These are phyloP conservation scores for Typha latifolia DNA, from an alignment of 176 grass and related monocot genomes.

Conservation along the genomic window DNA sequence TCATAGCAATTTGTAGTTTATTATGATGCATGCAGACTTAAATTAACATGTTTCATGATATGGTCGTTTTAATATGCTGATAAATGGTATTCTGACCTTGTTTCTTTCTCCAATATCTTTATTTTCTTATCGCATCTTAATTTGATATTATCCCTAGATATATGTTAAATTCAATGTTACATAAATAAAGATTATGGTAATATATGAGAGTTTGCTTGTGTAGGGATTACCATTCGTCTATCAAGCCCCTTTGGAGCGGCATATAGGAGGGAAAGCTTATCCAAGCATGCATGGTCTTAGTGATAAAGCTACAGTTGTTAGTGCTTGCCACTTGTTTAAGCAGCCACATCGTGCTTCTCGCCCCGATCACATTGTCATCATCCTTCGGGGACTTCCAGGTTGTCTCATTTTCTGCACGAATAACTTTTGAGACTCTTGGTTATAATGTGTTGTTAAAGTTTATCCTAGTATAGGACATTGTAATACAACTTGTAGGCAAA, in stretches of 20 bases:
- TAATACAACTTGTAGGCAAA: neutral
- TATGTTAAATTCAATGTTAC: neutral
- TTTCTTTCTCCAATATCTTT: too few relatives aligned
- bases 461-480: neutral
- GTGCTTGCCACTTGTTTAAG: constrained; percentile 76
- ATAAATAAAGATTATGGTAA: neutral
- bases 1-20: too few relatives aligned
- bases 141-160: too few relatives aligned
- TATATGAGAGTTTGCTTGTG: neutral
- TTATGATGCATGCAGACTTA: too few relatives aligned
- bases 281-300: constrained; percentile 15
- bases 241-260: constrained; percentile 32
- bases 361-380: constrained; percentile 91
- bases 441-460: neutral
- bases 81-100: too few relatives aligned
- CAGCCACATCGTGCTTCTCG: constrained; percentile 57
- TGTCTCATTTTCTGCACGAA: constrained; percentile 13
- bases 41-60: too few relatives aligned
- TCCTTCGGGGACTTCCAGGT: constrained; percentile 95
- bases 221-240: constrained; percentile 7
- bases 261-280: constrained; percentile 25
- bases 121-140: too few relatives aligned
- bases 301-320: constrained; percentile 40
- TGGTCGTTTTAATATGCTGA: too few relatives aligned
- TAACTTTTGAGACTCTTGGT: neutral